phyloP scores from a whole-genome alignment of 2,329 filamentous ascomycete genomes.

The Exophiala sp. region DNA sequence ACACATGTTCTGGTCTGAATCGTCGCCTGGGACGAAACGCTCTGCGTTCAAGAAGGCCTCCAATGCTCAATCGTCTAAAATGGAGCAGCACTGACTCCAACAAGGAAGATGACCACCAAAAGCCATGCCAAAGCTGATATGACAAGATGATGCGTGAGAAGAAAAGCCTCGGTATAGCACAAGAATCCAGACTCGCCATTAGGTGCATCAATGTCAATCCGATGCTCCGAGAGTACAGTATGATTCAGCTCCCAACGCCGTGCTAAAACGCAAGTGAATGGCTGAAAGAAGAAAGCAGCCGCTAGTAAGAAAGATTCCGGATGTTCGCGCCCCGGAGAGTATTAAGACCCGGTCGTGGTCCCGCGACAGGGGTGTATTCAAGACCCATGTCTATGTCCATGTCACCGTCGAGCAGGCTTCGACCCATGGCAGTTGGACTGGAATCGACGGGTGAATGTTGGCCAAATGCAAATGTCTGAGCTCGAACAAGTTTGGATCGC shows the following conservation, averaged over 20 bases:
- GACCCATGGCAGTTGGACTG: conserved; percentile 55
- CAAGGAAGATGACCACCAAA: neutral
- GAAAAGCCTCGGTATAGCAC: conserved; percentile 4
- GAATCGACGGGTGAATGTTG: conserved; percentile 63
- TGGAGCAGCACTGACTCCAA: neutral
- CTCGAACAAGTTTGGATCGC: conserved; percentile 76
- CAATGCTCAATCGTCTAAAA: neutral
- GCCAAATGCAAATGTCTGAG: conserved; percentile 94
- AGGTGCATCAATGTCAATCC: neutral
- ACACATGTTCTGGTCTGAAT: conserved; percentile 5
- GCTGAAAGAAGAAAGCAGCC: conserved; percentile 13
- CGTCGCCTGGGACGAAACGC: conserved; percentile 1
- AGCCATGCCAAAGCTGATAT: conserved; percentile 13
- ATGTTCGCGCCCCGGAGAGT: conserved; percentile 19
- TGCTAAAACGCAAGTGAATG: conserved; percentile 21
- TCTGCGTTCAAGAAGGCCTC: conserved; percentile 4
- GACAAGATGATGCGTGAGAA: conserved; percentile 12
- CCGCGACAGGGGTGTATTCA: conserved; percentile 26
- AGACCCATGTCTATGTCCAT: conserved; percentile 28
- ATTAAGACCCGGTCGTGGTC: conserved; percentile 19
- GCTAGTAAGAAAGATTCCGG: conserved; percentile 27
- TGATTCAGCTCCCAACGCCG: conserved; percentile 24
- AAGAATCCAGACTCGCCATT: conserved; percentile 6
- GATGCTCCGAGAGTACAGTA: conserved; percentile 8
- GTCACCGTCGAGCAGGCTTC: conserved; percentile 28